Base-by-base conservation (phyloP, 371 early-diverging fungal species). In the Fennellomyces sp. region DNA sequence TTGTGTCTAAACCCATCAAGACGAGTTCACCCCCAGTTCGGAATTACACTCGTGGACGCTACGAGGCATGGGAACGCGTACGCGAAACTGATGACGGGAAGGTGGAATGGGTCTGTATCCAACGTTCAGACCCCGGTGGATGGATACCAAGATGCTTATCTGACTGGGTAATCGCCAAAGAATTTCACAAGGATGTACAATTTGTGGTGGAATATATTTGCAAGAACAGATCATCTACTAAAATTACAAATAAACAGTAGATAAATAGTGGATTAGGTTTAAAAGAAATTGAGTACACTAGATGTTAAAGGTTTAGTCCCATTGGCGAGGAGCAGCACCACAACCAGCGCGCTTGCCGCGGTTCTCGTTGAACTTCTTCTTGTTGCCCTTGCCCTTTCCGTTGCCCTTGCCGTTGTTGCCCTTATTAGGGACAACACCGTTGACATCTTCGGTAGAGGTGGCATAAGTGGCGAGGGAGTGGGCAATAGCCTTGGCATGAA, bases 61-160 rank as follows among this genome's bases (percentile, higher is more conserved):
- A 73, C 33, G 63, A 64, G 23, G 52, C 73, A 15, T 73, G 73
- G 73, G 70, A 73, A 49, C 6, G 39, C 2, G 68, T 70, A 23
- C 36, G 38, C 13, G 70, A 69, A 60, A 52, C 33, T 25, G 45
- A 61, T 15, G 41, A 65, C 30, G 70, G 63, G 1, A 25, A 27
- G 1, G 61, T 73, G 1, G 65, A 67, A 49, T 73, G 74, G 70
- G 39, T 49, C 5, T 70, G 68, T n/a, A 59, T 73, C 10, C 65
- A 70, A 26, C 70, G 59, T 13, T 67, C 68, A 21, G 50, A 56
- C 11, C 61, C 65, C 2, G 70, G 70, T 50, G 74, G 74, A 13
- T 61, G 47, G 45, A 30, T 73, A 17, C 70, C 68, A 8, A 55
- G 60, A 5, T 55, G 57, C 17, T 35, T 70, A 12, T 48, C 61